Base-by-base conservation (phyloP, 2,329 filamentous ascomycete genomes). In the Xylaria sp. region DNA sequence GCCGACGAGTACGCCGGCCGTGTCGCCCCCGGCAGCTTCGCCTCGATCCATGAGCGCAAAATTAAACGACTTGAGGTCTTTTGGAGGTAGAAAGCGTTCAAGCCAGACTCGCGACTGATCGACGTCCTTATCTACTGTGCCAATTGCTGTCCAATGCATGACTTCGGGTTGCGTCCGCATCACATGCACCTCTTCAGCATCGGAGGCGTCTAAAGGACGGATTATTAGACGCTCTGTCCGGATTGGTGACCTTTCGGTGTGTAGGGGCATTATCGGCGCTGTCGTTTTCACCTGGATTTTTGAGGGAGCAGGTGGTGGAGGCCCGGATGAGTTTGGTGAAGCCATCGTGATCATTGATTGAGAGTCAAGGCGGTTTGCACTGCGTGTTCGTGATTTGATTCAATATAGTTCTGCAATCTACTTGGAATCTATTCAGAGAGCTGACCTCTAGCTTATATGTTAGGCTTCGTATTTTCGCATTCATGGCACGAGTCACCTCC, bases 131-230 rank as follows among this genome's bases (percentile, higher is more conserved):
- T 88, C 83, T 8, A 76, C 67, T 8, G 67, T 59, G 60, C 80
- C 81, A 66, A 71, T 66, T 2, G 64, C 57, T 56, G 87, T 87
- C 79, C 83, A 88, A 57, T 74, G 73, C 89, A 91, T 91, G 49
- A 88, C 84, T 67, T 88, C 85, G 4, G 82, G 80, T 71, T 88
- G 79, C 14, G 78, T 78, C 23, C 88, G 84, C 56, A 91, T 77
- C 21, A 75, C 74, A 65, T 85, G 77, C 15, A 87, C 63, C 6
- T 77, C 81, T 1, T 77, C 74, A 1, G 84, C 76, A 72, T 91
- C 87, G 2, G 80, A 76, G 17, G 79, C 73, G 1, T 70, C 69
- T 40, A 85, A 74, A 2, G 83, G 82, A 15, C 87, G 79, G 54
- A 90, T 73, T 25, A 85, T 70, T 19, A 91, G 78, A 6, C 87